phyloP scores from a whole-genome alignment of 1,284 basidiomycete genomes.

The Ustilago curta region DNA sequence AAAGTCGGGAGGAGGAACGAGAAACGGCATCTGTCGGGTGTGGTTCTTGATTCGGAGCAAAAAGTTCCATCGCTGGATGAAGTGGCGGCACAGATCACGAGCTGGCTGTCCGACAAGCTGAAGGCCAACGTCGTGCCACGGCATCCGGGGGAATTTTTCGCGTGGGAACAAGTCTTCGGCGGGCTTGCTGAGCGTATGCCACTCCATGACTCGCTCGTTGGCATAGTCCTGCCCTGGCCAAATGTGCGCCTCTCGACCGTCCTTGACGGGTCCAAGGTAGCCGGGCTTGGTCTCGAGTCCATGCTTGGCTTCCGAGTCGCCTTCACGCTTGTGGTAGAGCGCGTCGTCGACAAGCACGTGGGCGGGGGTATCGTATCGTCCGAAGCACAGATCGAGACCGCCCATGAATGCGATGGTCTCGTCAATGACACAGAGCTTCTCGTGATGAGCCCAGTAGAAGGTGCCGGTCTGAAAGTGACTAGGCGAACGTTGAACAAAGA shows the following conservation, averaged over 20 bases:
- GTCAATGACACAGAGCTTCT: slow-evolving; percentile 97
- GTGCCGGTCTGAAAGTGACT: slow-evolving; percentile 98
- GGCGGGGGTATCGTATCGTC: slow-evolving; percentile 83
- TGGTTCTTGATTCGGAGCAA: slow-evolving; percentile 76
- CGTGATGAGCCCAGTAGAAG: slow-evolving; percentile 94
- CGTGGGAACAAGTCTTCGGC: slow-evolving; percentile 95
- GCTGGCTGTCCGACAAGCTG: slow-evolving; percentile 97
- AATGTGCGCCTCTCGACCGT: slow-evolving; percentile 77
- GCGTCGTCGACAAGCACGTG: slow-evolving; percentile 90
- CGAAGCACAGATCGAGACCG: slow-evolving; percentile 85
- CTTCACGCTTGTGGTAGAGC: slow-evolving; percentile 44
- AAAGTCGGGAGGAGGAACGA: slow-evolving; percentile 93
- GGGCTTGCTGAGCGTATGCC: slow-evolving; percentile 87
- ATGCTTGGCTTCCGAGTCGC: slow-evolving; percentile 24
- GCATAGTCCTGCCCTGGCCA: slow-evolving; percentile 94
- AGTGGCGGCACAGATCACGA: slow-evolving; percentile 92
- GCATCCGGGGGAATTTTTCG: slow-evolving; percentile 89
- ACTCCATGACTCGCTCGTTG: slow-evolving; percentile 89
- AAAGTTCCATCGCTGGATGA: slow-evolving; percentile 81
- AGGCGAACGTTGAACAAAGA: slow-evolving; percentile 95
- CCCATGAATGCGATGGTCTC: slow-evolving; percentile 98
- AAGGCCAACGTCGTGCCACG: slow-evolving; percentile 97
- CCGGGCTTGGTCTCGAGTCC: slow-evolving; percentile 34
- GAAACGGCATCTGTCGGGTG: slow-evolving; percentile 88
- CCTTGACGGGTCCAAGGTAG: slow-evolving; percentile 67